A percentile compares a stretch with the other conserved stretches of the same genome.
Conservation (phyloP, 179 eudicot species). For the Sideroxylon spinosum region DNA sequence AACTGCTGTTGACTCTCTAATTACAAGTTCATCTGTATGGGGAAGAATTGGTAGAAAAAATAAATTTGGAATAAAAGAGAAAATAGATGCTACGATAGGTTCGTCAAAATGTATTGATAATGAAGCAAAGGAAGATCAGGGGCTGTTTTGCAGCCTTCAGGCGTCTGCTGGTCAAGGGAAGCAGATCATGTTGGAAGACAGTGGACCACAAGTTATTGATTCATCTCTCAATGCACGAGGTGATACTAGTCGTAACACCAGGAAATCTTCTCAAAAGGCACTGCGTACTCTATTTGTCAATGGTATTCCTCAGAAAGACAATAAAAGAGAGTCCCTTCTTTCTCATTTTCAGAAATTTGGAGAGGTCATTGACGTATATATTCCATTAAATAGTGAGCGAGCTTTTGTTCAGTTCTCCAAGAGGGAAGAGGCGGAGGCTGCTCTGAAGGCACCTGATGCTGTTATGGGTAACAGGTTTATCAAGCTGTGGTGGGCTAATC, state of each 20-base stretch:
- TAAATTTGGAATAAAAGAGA: conserved; percentile 44
- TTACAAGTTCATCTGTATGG: conserved; percentile 53
- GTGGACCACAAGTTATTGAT: conserved; percentile 31
- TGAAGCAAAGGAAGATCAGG: conserved; percentile 30
- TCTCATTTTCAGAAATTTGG: conserved; percentile 91
- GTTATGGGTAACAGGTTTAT: conserved; percentile 97
- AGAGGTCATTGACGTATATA: conserved; percentile 71
- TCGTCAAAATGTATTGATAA: conserved; percentile 32
- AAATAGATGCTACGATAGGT: conserved; percentile 32
- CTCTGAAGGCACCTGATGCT: conserved; percentile 94
- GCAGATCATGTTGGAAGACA: conserved; percentile 30
- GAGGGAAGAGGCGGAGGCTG: conserved; percentile 90
- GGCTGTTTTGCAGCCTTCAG: conserved; percentile 26
- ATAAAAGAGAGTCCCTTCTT: conserved; percentile 69
- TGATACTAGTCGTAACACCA: conserved; percentile 38
- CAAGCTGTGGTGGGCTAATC: conserved; percentile 85
- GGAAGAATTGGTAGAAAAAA: conserved; percentile 53
- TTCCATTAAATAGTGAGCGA: conserved; percentile 66
- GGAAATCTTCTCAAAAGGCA: conserved; percentile 69
- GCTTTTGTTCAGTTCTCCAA: conserved; percentile 96
- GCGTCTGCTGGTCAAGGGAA: conserved; percentile 38
- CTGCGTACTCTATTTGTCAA: conserved; percentile 74
- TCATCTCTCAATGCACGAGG: conserved; percentile 39
- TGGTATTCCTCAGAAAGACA: conserved; percentile 74
- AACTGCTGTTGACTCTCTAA: conserved; percentile 42